Percentiles rank a stretch among this genome's conserved stretches.
Evolutionary conservation across 345 rosid species (phyloP).

Genomic region (Heritiera littoralis): DNA sequence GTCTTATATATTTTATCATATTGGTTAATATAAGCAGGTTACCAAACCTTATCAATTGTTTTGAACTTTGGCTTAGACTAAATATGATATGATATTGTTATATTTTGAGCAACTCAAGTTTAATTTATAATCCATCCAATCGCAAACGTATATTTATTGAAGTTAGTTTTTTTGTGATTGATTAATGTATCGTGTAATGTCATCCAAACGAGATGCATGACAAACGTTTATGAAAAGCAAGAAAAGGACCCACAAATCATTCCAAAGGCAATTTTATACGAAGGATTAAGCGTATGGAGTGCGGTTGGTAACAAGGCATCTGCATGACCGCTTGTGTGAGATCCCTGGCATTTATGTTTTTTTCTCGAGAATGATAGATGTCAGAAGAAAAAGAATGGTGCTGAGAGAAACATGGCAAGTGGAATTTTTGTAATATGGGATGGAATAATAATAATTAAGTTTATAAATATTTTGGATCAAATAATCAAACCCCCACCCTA

Average conservation of each 20-base stretch:
- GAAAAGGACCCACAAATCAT: neutral
- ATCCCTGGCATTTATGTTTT: neutral
- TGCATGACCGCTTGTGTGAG: neutral
- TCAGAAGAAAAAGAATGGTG: neutral
- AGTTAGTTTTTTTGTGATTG: no score
- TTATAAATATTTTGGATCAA: slow-evolving; percentile 16
- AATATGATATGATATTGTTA: no score
- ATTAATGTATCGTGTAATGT: neutral
- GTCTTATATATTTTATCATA: no score
- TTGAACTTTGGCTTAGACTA: no score
- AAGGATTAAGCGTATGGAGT: neutral
- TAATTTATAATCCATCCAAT: neutral
- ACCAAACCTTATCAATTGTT: no score
- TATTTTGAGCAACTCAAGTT: neutral
- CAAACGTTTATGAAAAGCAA: neutral
- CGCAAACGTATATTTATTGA: neutral
- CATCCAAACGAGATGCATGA: neutral
- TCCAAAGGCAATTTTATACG: neutral
- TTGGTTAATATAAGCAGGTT: no score
- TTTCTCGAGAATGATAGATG: neutral
- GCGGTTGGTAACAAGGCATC: neutral
- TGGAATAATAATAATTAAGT: neutral
- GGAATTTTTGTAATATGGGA: neutral
- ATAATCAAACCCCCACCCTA: slow-evolving; percentile 15
- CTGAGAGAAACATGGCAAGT: neutral